Base-by-base conservation (phyloP, 768 basidiomycete species). In the Suillus decipiens region DNA sequence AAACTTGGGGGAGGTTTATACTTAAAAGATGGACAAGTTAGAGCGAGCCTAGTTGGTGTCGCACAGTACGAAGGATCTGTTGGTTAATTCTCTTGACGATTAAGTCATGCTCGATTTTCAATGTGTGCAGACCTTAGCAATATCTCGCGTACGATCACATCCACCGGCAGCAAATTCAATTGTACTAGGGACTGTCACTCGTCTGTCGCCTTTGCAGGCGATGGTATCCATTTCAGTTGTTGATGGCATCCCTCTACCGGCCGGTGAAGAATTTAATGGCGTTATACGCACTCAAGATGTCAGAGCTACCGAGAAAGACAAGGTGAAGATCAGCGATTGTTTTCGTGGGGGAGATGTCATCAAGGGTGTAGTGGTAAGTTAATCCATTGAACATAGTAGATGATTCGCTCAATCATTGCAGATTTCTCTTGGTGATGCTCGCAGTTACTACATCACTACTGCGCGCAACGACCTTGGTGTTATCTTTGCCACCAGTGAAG, bases 321-420 rank as follows among this genome's bases (percentile, higher is more conserved):
- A 86, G 69, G 85, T 96, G 63, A 94, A 91, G 77, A 91, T 96
- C 64, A 87, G 88, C 37, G 92, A 95, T 68, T 96, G 93, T 70
- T 97, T 96, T 74, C 83, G 95, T 31, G 92, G 93, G 0, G 94
- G 95, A 15, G 95, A 97, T 71, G 91, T 96, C 57, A 89, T 97
- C 37, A 86, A 89, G 63, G 93, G 92, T 15, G 72, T 90, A 43
- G 93, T 96, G 70, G 95, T 95, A 73, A 73, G 89, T 81, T 22
- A 8, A 28, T 28, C 22, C 0, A 33, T 5, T 50, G 24, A 37
- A 64, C 36, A 34, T 39, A 53, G 43, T 42, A 9, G 22, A 33
- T 65, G 14, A 19, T 47, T 17, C 19, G 63, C 71, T 61, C 53
- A 66, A 45, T 8, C 17, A 31, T 55, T 28, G 7, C 63, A 96